Evolutionary conservation across 1,284 basidiomycete species (phyloP), one percentile per base, ranked within the genome.

Genomic region (Afroboletus lepidellus): DNA sequence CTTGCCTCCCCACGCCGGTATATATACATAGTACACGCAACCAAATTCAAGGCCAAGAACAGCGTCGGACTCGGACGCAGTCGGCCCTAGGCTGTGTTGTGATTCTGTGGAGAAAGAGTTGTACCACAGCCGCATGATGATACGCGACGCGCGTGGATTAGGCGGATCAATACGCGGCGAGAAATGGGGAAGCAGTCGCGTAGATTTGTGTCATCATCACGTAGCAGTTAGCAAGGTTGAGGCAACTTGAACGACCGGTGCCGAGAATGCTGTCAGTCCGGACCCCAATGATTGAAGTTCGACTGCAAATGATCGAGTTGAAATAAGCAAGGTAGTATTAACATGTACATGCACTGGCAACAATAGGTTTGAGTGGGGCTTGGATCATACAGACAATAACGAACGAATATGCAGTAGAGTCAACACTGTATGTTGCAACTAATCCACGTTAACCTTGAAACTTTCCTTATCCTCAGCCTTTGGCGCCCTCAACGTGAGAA

Each of bases 401-500:
- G n/a, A n/a, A n/a, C 9, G 16, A 34, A 18, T 34, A n/a, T 5
- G 21, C 18, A 20, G n/a, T 9, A 21, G 5, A 29, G 13, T n/a
- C n/a, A n/a, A n/a, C n/a, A n/a, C n/a, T n/a, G n/a, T n/a, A n/a
- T 33, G 16, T 8, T 4, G 4, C 11, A 16, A 8, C 51, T 20
- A 70, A 42, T 69, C 63, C 16, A 67, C 47, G 9, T 50, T 11
- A 16, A 67, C 57, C 34, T 61, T 69, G 6, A 69, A 36, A 32
- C 42, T 63, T 33, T 69, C 79, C 54, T 76, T 73, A 55, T 88
- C 84, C 54, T 82, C 77, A 20, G 76, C 74, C 66, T 84, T 87
- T 16, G 79, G 77, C n/a, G 84, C 72, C 2, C 71, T 78, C 42
- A 90, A 64, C 3, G 78, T 85, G 50, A 90, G 75, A 25, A 91